Evolutionary conservation across 2,329 filamentous ascomycete genomes (phyloP).

Genomic region (Verticillium albo-atrum): DNA sequence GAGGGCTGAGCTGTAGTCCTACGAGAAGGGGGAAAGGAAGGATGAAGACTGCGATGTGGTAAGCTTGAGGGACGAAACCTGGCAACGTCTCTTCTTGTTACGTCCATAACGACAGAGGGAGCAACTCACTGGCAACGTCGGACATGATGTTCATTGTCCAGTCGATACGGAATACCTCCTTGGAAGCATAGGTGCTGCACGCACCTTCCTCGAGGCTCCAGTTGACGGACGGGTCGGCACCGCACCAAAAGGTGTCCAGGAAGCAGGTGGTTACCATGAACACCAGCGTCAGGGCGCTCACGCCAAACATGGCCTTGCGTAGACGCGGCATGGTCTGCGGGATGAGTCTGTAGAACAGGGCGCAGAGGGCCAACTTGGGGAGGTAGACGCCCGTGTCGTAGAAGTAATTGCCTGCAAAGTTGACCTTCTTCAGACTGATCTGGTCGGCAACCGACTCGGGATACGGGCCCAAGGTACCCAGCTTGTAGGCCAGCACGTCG

Average conservation of each 20-base stretch:
- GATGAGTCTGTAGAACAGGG: conserved; percentile 22
- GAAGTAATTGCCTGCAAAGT: conserved; percentile 25
- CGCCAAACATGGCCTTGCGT: conserved; percentile 16
- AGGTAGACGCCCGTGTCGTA: conserved; percentile 25
- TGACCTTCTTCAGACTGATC: conserved; percentile 18
- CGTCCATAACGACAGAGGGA: background rate
- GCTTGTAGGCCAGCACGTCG: conserved; percentile 19
- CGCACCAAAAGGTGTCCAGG: conserved; percentile 26
- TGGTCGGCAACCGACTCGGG: conserved; percentile 3
- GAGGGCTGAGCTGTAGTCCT: conserved; percentile 11
- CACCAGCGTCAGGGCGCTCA: conserved; percentile 14
- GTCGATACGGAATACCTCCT: conserved; percentile 20
- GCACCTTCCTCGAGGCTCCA: conserved; percentile 16
- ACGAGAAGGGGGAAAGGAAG: conserved; percentile 16
- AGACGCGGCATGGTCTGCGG: conserved; percentile 18
- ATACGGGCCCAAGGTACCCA: conserved; percentile 19
- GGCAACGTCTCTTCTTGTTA: no score
- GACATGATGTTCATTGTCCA: conserved; percentile 21
- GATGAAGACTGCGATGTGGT: conserved; percentile 9
- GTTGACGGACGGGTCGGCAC: conserved; percentile 18
- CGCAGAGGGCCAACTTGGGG: conserved; percentile 21
- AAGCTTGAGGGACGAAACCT: background rate
- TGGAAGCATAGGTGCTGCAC: conserved; percentile 20
- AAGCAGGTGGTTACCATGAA: conserved; percentile 19
- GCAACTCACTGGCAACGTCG: conserved; percentile 15